phyloP scores from a whole-genome alignment of 176 grass and related monocot genomes.

The Juncus effusus region DNA sequence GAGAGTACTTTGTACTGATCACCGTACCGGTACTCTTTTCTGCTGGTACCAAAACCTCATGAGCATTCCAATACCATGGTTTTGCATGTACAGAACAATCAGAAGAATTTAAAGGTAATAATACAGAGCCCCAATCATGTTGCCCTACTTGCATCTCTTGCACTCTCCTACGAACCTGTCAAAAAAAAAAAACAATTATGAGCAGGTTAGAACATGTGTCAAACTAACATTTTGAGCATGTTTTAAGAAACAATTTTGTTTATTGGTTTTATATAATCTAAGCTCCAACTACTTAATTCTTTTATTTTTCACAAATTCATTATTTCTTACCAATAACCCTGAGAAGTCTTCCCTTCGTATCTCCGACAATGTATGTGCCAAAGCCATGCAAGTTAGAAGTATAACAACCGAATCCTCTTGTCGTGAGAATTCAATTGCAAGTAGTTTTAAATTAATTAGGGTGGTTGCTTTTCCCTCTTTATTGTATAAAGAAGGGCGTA shows the following conservation, averaged over 20 bases:
- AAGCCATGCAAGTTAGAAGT: conserved; percentile 68
- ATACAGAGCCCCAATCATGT: conserved; percentile 71
- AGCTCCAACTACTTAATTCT: too few species aligned
- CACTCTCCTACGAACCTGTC: conserved; percentile 51
- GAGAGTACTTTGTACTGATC: conserved; percentile 43
- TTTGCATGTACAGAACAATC: conserved; percentile 45
- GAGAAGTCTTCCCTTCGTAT: conserved; percentile 63
- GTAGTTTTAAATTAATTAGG: conserved; percentile 74
- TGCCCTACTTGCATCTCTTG: conserved; percentile 43
- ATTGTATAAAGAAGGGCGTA: conserved; percentile 46
- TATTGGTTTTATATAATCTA: too few species aligned
- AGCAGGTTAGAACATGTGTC: too few species aligned
- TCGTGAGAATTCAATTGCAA: conserved; percentile 72
- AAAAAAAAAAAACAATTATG: too few species aligned
- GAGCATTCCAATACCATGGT: conserved; percentile 68
- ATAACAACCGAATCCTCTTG: conserved; percentile 70
- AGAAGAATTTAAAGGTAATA: conserved; percentile 43
- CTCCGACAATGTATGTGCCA: conserved; percentile 62
- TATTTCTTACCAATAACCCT: conserved; percentile 43
- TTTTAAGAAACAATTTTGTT: too few species aligned
- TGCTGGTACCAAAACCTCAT: conserved; percentile 45
- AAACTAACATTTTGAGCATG: too few species aligned
- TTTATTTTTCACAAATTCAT: too few species aligned
- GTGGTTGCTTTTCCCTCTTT: conserved; percentile 57
- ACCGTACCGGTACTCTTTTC: conserved; percentile 30